Percentiles rank a stretch among this genome's conserved stretches.
phyloP scores from a whole-genome alignment of 495 filamentous ascomycete genomes.

The Parathielavia hyrcaniae region DNA sequence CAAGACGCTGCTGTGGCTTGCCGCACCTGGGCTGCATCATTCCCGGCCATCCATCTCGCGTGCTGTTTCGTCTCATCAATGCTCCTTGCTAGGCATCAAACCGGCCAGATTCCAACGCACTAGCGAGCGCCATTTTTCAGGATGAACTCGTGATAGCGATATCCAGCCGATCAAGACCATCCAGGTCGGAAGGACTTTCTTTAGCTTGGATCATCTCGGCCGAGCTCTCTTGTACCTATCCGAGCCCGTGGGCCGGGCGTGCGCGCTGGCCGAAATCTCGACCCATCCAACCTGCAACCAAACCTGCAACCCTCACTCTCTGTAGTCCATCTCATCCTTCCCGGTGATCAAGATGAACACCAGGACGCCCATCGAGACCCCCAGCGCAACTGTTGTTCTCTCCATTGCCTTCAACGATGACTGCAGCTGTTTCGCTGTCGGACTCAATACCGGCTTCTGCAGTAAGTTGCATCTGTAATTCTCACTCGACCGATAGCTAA shows the following conservation, averaged over 20 bases:
- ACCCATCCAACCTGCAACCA: constrained; percentile 1
- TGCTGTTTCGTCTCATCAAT: no score
- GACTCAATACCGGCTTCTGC: constrained; percentile 78
- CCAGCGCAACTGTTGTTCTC: constrained; percentile 66
- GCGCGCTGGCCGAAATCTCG: no score
- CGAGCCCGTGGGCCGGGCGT: background rate
- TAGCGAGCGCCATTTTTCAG: background rate
- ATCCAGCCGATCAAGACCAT: background rate
- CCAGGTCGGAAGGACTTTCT: background rate
- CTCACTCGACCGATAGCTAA: background rate
- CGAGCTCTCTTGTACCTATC: no score
- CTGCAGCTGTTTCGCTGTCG: constrained; percentile 81
- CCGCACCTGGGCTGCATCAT: no score
- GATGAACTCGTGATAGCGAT: constrained; percentile 7
- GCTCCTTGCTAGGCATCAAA: background rate
- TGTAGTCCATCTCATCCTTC: background rate
- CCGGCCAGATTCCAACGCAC: background rate
- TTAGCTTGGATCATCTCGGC: background rate
- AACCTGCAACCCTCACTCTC: background rate
- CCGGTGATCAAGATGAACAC: constrained; percentile 68
- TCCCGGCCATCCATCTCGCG: no score
- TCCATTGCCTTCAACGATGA: constrained; percentile 85
- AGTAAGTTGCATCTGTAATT: constrained; percentile 48
- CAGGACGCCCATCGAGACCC: constrained; percentile 72
- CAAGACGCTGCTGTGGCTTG: no score